A percentile compares a stretch with the other conserved stretches of the same genome.
phyloP scores from a whole-genome alignment of 345 rosid species.

The Aquilaria malaccensis region DNA sequence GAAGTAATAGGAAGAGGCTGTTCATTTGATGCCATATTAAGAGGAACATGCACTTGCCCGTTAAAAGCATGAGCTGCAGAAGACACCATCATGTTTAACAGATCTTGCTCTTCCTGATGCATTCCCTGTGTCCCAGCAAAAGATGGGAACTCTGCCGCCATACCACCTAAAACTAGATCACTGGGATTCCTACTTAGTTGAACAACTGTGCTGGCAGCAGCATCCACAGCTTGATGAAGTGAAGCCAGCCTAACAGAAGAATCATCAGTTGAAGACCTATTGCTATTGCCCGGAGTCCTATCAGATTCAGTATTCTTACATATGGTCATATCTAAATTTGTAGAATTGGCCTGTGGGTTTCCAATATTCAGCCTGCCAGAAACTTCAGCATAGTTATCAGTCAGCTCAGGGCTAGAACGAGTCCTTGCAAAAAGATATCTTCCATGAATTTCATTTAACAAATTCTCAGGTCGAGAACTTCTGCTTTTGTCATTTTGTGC shows the following conservation, averaged over 20 bases:
- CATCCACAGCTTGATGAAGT: conserved; percentile 2
- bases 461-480: conserved; percentile 4
- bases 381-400: conserved; percentile 4
- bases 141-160: conserved; percentile 1
- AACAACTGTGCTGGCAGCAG: conserved; percentile 1
- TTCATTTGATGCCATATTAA: conserved; percentile 10
- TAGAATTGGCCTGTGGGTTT: neutral
- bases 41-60: conserved; percentile 9
- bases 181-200: neutral
- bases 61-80: conserved; percentile 6
- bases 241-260: neutral
- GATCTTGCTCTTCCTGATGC: conserved; percentile 19
- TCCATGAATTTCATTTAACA: conserved; percentile 5
- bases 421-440: conserved; percentile 14
- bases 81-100: conserved; percentile 10
- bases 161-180: neutral
- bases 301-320: neutral
- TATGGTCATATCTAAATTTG: conserved; percentile 1
- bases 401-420: conserved; percentile 19
- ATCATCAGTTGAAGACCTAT: conserved; percentile 1
- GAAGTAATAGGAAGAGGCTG: neutral
- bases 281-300: too few relatives aligned
- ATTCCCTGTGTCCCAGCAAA: conserved; percentile 6
- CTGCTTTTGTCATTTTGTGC: conserved; percentile 2
- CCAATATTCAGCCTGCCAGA: conserved; percentile 8